These are phyloP conservation scores for Adansonia gregorii DNA, from an alignment of 441 rosid genomes.

Conservation along the genomic window DNA sequence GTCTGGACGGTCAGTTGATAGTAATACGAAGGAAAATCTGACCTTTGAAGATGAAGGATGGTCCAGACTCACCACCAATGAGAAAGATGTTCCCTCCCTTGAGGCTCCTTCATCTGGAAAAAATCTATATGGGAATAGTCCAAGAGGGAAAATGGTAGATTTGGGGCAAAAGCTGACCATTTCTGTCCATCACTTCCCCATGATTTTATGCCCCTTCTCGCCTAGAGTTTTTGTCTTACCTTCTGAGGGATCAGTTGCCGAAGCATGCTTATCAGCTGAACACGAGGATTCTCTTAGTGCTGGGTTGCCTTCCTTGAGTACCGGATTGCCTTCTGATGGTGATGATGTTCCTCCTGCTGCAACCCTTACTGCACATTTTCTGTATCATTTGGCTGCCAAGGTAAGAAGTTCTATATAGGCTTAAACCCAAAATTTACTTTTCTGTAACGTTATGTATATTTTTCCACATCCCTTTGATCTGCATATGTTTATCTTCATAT, in stretches of 20 bases:
- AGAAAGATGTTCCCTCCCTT: conserved; percentile 49
- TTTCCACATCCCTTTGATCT: neutral
- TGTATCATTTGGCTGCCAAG: conserved; percentile 87
- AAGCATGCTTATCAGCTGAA: conserved; percentile 71
- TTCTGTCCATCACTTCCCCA: conserved; percentile 84
- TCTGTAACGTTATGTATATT: neutral
- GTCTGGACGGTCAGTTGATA: conserved; percentile 39
- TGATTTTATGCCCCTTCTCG: conserved; percentile 84
- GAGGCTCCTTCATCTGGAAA: conserved; percentile 49
- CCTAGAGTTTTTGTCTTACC: conserved; percentile 91
- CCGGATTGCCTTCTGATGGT: conserved; percentile 59
- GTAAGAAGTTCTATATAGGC: conserved; percentile 37
- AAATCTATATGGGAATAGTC: conserved; percentile 35
- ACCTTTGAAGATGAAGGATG: conserved; percentile 60
- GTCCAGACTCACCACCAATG: conserved; percentile 56
- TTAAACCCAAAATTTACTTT: conserved; percentile 19
- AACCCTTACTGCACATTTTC: conserved; percentile 86
- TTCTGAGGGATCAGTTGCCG: conserved; percentile 90
- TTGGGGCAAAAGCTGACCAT: conserved; percentile 51
- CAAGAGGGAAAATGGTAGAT: conserved; percentile 42
- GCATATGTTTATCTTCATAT: conserved; percentile 2
- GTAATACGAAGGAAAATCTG: conserved; percentile 32
- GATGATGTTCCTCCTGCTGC: conserved; percentile 90
- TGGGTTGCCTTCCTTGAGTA: conserved; percentile 83
- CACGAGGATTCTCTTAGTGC: conserved; percentile 81